A percentile compares a stretch with the other conserved stretches of the same genome.
These are phyloP conservation scores for Sporothrix variecibatus DNA, from an alignment of 2,329 filamentous ascomycete genomes.

Conservation along the genomic window DNA sequence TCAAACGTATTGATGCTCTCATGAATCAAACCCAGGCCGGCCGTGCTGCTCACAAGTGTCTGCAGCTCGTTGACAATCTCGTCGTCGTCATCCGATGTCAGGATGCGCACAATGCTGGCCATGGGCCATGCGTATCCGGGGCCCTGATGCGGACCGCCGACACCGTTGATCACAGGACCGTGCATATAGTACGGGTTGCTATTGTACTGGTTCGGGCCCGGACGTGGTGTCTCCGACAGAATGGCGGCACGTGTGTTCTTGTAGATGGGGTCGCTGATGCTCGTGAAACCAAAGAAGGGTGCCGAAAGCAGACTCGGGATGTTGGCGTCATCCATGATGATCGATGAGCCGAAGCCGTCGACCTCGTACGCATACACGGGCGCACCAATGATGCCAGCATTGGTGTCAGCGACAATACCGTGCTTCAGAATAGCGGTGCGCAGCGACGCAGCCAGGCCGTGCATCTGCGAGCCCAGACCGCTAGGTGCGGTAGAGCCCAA, in stretches of 20 bases:
- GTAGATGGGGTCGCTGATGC: conserved; percentile 63
- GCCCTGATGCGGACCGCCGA: conserved; percentile 55
- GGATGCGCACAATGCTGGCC: conserved; percentile 75
- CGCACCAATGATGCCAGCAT: conserved; percentile 42
- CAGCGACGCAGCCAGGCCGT: conserved; percentile 55
- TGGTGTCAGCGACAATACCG: conserved; percentile 52
- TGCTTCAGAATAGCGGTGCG: conserved; percentile 33
- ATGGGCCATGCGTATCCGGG: conserved; percentile 84
- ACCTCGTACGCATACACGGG: conserved; percentile 71
- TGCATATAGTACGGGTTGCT: conserved; percentile 71
- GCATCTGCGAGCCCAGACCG: conserved; percentile 58
- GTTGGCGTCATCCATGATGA: conserved; percentile 69
- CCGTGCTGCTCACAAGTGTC: conserved; percentile 67
- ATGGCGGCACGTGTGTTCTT: conserved; percentile 74
- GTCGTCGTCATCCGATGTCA: conserved; percentile 73
- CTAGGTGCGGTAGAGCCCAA: conserved; percentile 40
- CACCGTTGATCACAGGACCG: conserved; percentile 53
- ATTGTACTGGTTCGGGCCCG: conserved; percentile 40
- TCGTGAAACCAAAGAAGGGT: conserved; percentile 62
- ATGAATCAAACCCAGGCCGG: conserved; percentile 74
- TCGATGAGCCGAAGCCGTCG: conserved; percentile 65
- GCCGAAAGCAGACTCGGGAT: conserved; percentile 63
- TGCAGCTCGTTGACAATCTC: conserved; percentile 71
- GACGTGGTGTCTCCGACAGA: conserved; percentile 41
- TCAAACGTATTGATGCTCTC: conserved; percentile 74